A percentile compares a stretch with the other conserved stretches of the same genome.
Evolutionary conservation across 1,139 yeast species (phyloP).

Genomic region (Lodderomyces parapsilosis): DNA sequence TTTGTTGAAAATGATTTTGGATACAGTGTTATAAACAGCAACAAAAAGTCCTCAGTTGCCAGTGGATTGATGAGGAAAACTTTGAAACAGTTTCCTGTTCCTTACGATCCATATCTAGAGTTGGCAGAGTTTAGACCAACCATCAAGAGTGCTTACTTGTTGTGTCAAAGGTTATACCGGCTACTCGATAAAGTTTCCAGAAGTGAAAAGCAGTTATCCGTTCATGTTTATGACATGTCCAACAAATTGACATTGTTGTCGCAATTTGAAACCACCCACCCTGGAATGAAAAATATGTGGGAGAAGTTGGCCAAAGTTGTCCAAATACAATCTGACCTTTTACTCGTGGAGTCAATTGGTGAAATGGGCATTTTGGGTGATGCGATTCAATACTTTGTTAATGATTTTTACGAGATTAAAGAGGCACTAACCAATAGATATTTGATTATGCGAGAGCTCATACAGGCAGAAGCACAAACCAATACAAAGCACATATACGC

Average conservation of each 20-base stretch:
- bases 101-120: slow-evolving; percentile 81
- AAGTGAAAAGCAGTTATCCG: slow-evolving; percentile 54
- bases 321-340: slow-evolving; percentile 72
- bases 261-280: slow-evolving; percentile 49
- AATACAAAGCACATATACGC: slow-evolving; percentile 72
- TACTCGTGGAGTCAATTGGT: slow-evolving; percentile 68
- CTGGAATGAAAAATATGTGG: slow-evolving; percentile 84
- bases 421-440: slow-evolving; percentile 93
- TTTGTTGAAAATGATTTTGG: slow-evolving; percentile 90
- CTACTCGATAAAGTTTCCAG: slow-evolving; percentile 57
- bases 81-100: slow-evolving; percentile 85
- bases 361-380: slow-evolving; percentile 80
- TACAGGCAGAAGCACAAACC: slow-evolving; percentile 75
- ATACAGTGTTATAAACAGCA: slow-evolving; percentile 61
- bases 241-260: slow-evolving; percentile 49
- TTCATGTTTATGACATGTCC: slow-evolving; percentile 66
- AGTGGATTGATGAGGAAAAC: slow-evolving; percentile 87
- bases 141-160: slow-evolving; percentile 72
- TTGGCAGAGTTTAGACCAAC: slow-evolving; percentile 84
- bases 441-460: slow-evolving; percentile 82
- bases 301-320: slow-evolving; percentile 69
- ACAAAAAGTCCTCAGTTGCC: slow-evolving; percentile 59
- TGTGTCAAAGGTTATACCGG: slow-evolving; percentile 54
- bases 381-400: slow-evolving; percentile 59
- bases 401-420: slow-evolving; percentile 83